phyloP scores from a whole-genome alignment of 176 grass and related monocot species.

The Alloteropsis semialata region DNA sequence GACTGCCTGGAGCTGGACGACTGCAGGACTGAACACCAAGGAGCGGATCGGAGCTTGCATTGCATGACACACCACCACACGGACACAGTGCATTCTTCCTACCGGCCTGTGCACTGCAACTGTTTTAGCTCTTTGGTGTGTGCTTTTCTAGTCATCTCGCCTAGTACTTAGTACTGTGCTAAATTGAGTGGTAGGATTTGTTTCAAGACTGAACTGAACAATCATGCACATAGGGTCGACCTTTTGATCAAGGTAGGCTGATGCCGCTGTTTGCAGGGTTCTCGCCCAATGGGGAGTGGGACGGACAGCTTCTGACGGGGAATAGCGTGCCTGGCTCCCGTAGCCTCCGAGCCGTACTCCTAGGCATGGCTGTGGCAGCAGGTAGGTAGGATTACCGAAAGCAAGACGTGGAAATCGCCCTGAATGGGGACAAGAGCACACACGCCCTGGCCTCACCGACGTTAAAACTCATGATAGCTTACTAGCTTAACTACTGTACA shows the following conservation, averaged over 20 bases:
- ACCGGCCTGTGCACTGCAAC: no score
- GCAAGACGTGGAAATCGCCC: neutral
- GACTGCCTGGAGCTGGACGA: no score
- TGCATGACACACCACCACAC: no score
- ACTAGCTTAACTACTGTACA: no score
- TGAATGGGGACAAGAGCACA: no score
- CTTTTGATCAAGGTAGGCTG: neutral
- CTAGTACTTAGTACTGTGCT: neutral
- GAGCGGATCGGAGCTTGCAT: no score
- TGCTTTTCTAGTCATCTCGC: no score
- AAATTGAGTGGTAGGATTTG: conserved; percentile 15
- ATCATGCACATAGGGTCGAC: neutral
- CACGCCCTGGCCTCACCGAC: no score
- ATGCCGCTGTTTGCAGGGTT: conserved; percentile 7
- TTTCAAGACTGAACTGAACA: neutral
- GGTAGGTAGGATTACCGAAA: conserved; percentile 27
- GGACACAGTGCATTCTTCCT: no score
- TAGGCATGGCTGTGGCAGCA: neutral
- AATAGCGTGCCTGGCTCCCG: conserved; percentile 27
- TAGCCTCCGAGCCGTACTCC: neutral
- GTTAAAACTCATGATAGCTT: neutral
- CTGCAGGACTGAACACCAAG: no score
- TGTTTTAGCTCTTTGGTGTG: no score
- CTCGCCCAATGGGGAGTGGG: conserved; percentile 29
- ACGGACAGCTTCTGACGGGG: conserved; percentile 17